Evolutionary conservation across 805 yeast genomes (phyloP).

Genomic region (Hanseniaspora lachancei): DNA sequence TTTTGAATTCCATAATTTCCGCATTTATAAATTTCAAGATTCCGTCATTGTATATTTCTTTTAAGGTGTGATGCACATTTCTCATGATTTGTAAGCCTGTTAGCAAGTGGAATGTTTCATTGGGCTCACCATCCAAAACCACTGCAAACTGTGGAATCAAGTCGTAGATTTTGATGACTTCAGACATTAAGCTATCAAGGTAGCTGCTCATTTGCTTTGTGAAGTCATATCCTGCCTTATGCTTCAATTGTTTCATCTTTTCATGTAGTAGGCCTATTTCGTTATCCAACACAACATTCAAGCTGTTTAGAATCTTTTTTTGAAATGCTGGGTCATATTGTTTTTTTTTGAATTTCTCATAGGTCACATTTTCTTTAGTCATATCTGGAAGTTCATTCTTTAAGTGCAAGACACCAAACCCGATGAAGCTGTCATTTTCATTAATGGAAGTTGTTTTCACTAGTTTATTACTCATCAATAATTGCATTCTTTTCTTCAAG

Average conservation of each 20-base stretch:
- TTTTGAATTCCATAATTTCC: not conserved
- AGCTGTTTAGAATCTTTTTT: slow-evolving; percentile 18
- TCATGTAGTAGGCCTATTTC: not conserved
- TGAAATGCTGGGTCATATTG: slow-evolving; percentile 22
- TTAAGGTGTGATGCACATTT: slow-evolving; percentile 20
- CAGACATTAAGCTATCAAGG: not conserved
- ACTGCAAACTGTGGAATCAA: slow-evolving; percentile 1
- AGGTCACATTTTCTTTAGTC: slow-evolving; percentile 13
- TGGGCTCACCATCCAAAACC: not conserved
- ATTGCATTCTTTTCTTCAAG: slow-evolving; percentile 29
- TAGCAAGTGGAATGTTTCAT: not conserved
- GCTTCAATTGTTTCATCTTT: not conserved
- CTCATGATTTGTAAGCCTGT: slow-evolving; percentile 21
- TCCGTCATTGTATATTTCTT: slow-evolving; percentile 12
- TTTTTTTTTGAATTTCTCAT: slow-evolving; percentile 15
- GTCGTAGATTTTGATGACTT: not conserved
- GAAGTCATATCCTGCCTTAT: not conserved
- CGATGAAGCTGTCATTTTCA: not conserved
- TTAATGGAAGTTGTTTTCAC: slow-evolving; percentile 20
- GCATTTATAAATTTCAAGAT: not conserved
- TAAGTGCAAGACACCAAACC: not conserved
- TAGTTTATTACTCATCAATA: slow-evolving; percentile 23
- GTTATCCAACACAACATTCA: not conserved
- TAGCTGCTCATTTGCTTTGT: not conserved
- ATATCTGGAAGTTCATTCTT: slow-evolving; percentile 16